Conservation (phyloP, 2,329 filamentous ascomycete genomes). For the Fusarium sp. region DNA sequence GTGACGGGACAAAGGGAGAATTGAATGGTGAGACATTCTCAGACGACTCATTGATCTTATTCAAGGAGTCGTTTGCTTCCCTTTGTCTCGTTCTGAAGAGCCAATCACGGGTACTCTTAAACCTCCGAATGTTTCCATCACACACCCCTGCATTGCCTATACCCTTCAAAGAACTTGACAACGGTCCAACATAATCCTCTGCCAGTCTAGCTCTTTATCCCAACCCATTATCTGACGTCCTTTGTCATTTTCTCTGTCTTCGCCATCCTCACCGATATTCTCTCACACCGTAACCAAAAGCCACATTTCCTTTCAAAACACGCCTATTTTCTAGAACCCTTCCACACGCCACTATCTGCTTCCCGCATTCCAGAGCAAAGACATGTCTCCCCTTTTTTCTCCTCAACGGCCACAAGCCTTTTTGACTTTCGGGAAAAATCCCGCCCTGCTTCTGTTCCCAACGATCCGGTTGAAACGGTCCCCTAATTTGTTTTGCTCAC, state of each 20-base stretch:
- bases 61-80: neutral
- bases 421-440: conserved; percentile 18
- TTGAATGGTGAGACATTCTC: neutral
- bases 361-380: conserved; percentile 33
- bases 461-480: conserved; percentile 16
- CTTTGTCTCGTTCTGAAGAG: neutral
- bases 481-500: neutral
- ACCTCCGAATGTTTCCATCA: neutral
- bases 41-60: neutral
- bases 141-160: neutral
- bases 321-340: conserved; percentile 18
- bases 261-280: neutral
- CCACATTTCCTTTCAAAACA: conserved; percentile 2
- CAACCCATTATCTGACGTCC: too few relatives aligned
- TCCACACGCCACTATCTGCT: neutral
- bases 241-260: neutral
- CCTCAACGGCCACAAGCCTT: conserved; percentile 16
- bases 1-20: neutral
- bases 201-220: neutral
- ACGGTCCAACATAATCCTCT: neutral
- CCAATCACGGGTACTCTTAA: neutral
- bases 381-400: neutral
- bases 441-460: conserved; percentile 8
- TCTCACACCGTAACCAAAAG: conserved; percentile 13
- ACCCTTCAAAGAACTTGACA: neutral